These are phyloP conservation scores for Phialemoniopsis sp. DNA, from an alignment of 2,329 filamentous ascomycete species.

Conservation along the genomic window DNA sequence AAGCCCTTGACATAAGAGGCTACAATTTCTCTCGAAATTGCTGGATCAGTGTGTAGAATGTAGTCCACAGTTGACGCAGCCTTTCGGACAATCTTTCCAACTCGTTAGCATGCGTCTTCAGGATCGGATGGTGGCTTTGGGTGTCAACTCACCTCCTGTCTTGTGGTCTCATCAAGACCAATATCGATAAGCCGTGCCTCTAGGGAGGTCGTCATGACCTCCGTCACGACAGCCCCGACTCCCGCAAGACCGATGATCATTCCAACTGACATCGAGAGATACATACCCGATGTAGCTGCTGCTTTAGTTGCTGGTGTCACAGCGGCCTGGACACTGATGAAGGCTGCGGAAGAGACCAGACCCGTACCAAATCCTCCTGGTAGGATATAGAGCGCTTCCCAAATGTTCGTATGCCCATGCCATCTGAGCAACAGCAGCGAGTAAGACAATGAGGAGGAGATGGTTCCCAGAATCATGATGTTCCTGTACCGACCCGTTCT, in stretches of 20 bases:
- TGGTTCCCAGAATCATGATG: constrained; percentile 44
- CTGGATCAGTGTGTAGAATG: constrained; percentile 4
- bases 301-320: constrained; percentile 30
- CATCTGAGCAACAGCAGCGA: constrained; percentile 51
- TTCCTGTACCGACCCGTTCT: constrained; percentile 57
- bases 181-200: constrained; percentile 13
- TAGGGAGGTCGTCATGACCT: constrained; percentile 14
- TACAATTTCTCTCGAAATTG: constrained; percentile 9
- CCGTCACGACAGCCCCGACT: constrained; percentile 28
- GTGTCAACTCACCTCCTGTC: constrained; percentile 13
- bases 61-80: constrained; percentile 11
- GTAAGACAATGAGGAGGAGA: constrained; percentile 47
- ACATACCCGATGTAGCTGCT: constrained; percentile 34
- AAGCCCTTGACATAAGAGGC: constrained; percentile 11
- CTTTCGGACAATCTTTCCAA: constrained; percentile 8
- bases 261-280: constrained; percentile 29
- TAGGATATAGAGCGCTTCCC: constrained; percentile 56
- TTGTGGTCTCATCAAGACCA: constrained; percentile 11
- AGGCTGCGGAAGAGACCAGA: constrained; percentile 32
- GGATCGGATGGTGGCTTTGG: too few relatives aligned
- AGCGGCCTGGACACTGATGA: constrained; percentile 35
- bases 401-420: constrained; percentile 52
- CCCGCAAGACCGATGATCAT: constrained; percentile 30
- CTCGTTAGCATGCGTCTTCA: too few relatives aligned
- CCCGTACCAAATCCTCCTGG: constrained; percentile 41